Conservation (phyloP, 1,284 basidiomycete genomes). For the Microbotryum violaceum region DNA sequence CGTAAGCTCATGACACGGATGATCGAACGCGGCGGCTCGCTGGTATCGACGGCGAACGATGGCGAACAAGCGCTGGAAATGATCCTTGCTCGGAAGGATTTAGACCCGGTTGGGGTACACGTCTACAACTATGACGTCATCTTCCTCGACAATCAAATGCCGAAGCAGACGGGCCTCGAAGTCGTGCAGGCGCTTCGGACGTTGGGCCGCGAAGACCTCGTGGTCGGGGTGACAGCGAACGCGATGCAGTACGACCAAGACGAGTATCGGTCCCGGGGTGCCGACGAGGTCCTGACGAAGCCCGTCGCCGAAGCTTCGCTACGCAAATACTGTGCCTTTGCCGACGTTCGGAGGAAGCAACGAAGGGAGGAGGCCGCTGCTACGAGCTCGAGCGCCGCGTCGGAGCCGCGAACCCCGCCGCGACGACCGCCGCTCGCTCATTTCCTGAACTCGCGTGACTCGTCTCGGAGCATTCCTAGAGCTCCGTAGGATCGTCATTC, state of each 20-base stretch:
- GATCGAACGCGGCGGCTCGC: slow-evolving; percentile 65
- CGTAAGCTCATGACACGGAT: slow-evolving; percentile 72
- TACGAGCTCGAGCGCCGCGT: no score
- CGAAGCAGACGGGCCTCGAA: slow-evolving; percentile 66
- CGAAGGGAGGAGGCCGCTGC: no score
- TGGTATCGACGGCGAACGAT: slow-evolving; percentile 73
- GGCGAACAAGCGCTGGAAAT: slow-evolving; percentile 68
- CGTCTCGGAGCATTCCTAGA: no score
- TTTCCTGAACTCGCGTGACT: no score
- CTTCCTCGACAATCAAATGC: slow-evolving; percentile 73
- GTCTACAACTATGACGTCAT: slow-evolving; percentile 53
- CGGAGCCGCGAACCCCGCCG: no score
- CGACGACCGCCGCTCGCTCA: no score
- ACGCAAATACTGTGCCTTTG: no score
- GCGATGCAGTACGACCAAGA: slow-evolving; percentile 39
- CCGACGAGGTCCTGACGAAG: background rate
- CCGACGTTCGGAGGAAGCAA: no score
- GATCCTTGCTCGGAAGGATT: slow-evolving; percentile 48
- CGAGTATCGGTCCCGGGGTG: background rate
- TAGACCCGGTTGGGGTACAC: no score
- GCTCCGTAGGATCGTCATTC: no score
- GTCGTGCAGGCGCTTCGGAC: slow-evolving; percentile 58
- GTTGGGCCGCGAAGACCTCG: slow-evolving; percentile 49
- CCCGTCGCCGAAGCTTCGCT: background rate
- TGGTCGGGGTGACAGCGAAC: slow-evolving; percentile 42